Evolutionary conservation across 2,329 filamentous ascomycete genomes (phyloP).

Genomic region (Diplodia intermedia): DNA sequence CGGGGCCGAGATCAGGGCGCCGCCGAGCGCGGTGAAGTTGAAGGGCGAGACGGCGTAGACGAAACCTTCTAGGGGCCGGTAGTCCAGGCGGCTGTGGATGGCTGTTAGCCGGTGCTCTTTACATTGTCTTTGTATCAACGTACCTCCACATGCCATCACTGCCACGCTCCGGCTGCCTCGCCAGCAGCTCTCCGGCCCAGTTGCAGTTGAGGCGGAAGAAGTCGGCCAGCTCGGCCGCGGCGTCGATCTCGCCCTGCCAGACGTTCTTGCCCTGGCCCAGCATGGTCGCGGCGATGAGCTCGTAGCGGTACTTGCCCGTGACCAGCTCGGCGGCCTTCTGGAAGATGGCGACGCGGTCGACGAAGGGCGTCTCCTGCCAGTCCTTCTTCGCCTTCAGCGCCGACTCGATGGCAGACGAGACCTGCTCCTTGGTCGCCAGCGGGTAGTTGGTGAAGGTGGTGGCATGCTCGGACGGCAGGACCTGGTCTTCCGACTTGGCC

Average conservation of each 20-base stretch:
- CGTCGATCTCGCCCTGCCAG: slow-evolving; percentile 97
- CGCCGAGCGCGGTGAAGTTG: slow-evolving; percentile 95
- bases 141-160: slow-evolving; percentile 75
- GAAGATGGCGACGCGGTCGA: slow-evolving; percentile 90
- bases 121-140: slow-evolving; percentile 48
- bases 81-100: slow-evolving; percentile 70
- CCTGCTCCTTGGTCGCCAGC: slow-evolving; percentile 76
- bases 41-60: slow-evolving; percentile 94
- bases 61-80: slow-evolving; percentile 94
- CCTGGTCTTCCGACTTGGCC: slow-evolving; percentile 40
- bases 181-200: slow-evolving; percentile 90
- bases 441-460: slow-evolving; percentile 82
- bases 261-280: slow-evolving; percentile 97
- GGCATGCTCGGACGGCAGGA: slow-evolving; percentile 60
- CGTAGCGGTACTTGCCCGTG: slow-evolving; percentile 90
- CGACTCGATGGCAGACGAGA: slow-evolving; percentile 79
- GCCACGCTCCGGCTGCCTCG: slow-evolving; percentile 84
- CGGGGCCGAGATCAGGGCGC: slow-evolving; percentile 81
- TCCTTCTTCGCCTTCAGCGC: slow-evolving; percentile 81
- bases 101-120: slow-evolving; percentile 33
- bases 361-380: slow-evolving; percentile 90
- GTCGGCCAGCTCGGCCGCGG: slow-evolving; percentile 88
- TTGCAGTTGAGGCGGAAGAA: slow-evolving; percentile 94
- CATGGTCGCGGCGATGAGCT: slow-evolving; percentile 95
- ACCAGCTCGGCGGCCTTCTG: slow-evolving; percentile 94